A percentile compares a stretch with the other conserved stretches of the same genome.
Conservation (phyloP, 2,329 filamentous ascomycete genomes). For the Penicillium sp. region DNA sequence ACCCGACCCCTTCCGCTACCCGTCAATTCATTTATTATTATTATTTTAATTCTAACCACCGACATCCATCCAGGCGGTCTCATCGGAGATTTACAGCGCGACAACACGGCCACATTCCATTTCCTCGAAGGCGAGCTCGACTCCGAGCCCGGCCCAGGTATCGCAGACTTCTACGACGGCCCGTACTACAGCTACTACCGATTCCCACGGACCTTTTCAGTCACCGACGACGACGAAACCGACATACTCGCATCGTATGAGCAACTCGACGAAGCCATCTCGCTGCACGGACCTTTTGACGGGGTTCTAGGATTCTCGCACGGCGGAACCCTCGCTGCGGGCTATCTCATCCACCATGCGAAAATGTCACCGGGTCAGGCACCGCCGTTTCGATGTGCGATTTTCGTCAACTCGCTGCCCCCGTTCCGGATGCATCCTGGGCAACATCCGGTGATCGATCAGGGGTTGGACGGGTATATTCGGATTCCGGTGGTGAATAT, state of each 20-base stretch:
- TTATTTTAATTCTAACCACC: not conserved
- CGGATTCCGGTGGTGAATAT: conserved; percentile 31
- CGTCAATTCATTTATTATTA: not conserved
- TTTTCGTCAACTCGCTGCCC: conserved; percentile 37
- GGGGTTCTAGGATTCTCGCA: conserved; percentile 41
- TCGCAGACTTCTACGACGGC: conserved; percentile 33
- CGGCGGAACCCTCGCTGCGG: conserved; percentile 35
- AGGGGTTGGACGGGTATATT: conserved; percentile 29
- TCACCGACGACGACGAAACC: conserved; percentile 24
- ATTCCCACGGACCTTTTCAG: conserved; percentile 29
- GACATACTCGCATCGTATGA: conserved; percentile 31
- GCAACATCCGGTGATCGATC: conserved; percentile 22
- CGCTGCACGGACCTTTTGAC: conserved; percentile 28
- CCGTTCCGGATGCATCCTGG: conserved; percentile 34
- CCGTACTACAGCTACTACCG: conserved; percentile 39
- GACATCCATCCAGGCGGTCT: conserved; percentile 22
- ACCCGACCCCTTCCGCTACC: not conserved
- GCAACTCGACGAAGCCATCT: conserved; percentile 30
- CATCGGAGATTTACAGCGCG: conserved; percentile 30
- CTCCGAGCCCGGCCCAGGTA: conserved; percentile 31
- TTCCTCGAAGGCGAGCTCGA: conserved; percentile 36
- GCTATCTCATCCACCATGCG: conserved; percentile 33
- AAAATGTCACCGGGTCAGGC: conserved; percentile 24
- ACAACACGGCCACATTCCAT: conserved; percentile 34
- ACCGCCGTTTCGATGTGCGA: conserved; percentile 35